Percentiles rank a stretch among this genome's conserved stretches.
Evolutionary conservation across 139 green algal species (phyloP).

Genomic region (Picochlorum costavermella): DNA sequence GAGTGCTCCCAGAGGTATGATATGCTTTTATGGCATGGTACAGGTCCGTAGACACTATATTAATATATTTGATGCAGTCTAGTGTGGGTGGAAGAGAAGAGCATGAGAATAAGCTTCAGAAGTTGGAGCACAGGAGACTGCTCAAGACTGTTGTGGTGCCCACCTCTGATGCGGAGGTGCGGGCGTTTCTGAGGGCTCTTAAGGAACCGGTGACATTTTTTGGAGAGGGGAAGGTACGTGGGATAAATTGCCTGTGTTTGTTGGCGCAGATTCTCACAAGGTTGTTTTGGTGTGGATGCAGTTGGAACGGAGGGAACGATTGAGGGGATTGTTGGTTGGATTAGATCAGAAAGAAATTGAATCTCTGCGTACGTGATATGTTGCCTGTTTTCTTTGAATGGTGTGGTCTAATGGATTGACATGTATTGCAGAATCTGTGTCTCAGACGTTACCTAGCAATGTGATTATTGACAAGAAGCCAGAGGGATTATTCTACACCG

Average conservation of each 20-base stretch:
- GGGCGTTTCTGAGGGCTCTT: constrained; percentile 64
- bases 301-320: constrained; percentile 82
- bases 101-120: constrained; percentile 58
- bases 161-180: constrained; percentile 61
- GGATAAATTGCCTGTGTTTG: background rate
- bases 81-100: constrained; percentile 26
- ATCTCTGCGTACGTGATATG: background rate
- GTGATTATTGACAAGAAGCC: background rate
- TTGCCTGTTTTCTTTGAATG: background rate
- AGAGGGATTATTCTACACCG: constrained; percentile 90
- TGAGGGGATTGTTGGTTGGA: constrained; percentile 69
- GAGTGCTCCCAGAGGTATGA: constrained; percentile 20
- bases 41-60: background rate
- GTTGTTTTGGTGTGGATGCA: constrained; percentile 17
- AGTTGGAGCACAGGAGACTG: constrained; percentile 65
- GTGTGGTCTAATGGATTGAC: no score
- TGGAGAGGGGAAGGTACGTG: constrained; percentile 53
- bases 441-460: background rate
- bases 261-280: background rate
- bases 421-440: background rate
- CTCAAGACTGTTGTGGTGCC: constrained; percentile 63
- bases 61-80: constrained; percentile 17
- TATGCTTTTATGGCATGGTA: no score
- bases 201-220: constrained; percentile 92
- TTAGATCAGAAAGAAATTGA: constrained; percentile 26